These are phyloP conservation scores for Saraca asoca DNA, from an alignment of 331 rosid species.

Conservation along the genomic window DNA sequence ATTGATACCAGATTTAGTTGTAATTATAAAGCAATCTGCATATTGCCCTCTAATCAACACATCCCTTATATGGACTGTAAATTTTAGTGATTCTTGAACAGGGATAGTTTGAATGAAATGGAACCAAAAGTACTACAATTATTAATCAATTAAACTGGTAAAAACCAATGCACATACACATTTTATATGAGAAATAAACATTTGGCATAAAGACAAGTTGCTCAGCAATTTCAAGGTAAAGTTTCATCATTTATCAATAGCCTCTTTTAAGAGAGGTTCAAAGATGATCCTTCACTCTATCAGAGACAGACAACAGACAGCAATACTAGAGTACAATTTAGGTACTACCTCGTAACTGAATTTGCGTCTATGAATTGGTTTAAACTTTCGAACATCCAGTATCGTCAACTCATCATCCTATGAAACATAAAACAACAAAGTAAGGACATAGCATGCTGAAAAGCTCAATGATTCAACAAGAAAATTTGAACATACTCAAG, in stretches of 20 bases:
- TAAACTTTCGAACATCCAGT: constrained; percentile 91
- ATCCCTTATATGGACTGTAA: constrained; percentile 5
- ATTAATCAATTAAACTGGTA: background rate
- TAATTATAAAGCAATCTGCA: constrained; percentile 2
- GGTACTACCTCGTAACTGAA: constrained; percentile 82
- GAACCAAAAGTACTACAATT: constrained; percentile 10
- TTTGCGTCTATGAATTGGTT: constrained; percentile 91
- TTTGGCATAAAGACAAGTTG: background rate
- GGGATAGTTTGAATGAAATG: background rate
- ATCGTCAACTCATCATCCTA: constrained; percentile 95
- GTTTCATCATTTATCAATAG: constrained; percentile 2
- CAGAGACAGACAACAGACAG: constrained; percentile 7
- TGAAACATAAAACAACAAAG: constrained; percentile 18
- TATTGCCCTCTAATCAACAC: constrained; percentile 21
- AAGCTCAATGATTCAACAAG: constrained; percentile 24
- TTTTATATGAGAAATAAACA: background rate
- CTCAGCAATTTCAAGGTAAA: constrained; percentile 14
- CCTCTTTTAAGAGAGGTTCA: background rate
- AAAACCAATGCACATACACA: constrained; percentile 9
- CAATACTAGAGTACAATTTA: constrained; percentile 28
- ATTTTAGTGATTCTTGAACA: constrained; percentile 25
- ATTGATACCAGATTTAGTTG: constrained; percentile 6
- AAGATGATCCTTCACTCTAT: constrained; percentile 1
- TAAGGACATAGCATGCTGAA: constrained; percentile 8
- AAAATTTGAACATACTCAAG: constrained; percentile 5